These are phyloP conservation scores for Crithidia mellificae DNA, from an alignment of 208 protist genomes.

Conservation along the genomic window DNA sequence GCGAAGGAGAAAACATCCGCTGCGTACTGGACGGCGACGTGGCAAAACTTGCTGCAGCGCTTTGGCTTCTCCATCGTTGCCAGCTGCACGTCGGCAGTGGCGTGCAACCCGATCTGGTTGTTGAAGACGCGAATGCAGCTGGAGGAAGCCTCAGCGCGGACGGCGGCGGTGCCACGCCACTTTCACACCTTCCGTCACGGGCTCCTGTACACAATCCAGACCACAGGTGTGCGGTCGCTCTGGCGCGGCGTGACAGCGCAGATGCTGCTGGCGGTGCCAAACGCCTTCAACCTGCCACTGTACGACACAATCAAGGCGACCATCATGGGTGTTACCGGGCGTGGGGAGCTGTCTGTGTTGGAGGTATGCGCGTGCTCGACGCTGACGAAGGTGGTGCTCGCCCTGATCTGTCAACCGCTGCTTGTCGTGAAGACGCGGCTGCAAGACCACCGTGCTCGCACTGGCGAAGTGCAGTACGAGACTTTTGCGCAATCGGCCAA, in stretches of 20 bases:
- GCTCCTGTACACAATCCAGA: constrained; percentile 54
- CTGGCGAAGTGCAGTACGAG: constrained; percentile 69
- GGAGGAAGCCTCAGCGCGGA: constrained; percentile 42
- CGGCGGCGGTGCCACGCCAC: constrained; percentile 30
- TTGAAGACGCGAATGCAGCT: constrained; percentile 92
- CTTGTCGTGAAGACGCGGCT: constrained; percentile 79
- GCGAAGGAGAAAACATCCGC: background rate
- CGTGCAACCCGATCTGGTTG: constrained; percentile 89
- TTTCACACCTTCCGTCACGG: constrained; percentile 67
- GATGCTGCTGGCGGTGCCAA: constrained; percentile 77
- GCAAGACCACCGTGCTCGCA: constrained; percentile 78
- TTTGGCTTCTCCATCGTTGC: constrained; percentile 64
- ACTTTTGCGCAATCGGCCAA: constrained; percentile 56
- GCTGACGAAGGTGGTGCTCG: constrained; percentile 57
- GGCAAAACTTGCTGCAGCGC: constrained; percentile 48
- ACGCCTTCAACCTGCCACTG: constrained; percentile 79
- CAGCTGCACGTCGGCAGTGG: constrained; percentile 56
- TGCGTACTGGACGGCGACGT: constrained; percentile 13
- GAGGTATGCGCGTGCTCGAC: constrained; percentile 72
- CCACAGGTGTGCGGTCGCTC: constrained; percentile 59
- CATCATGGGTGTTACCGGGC: constrained; percentile 10
- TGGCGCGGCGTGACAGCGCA: constrained; percentile 84
- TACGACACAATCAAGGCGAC: constrained; percentile 79
- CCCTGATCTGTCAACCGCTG: constrained; percentile 67
- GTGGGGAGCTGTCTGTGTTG: constrained; percentile 36